These are phyloP conservation scores for Psilocybe cyanescens DNA, from an alignment of 768 basidiomycete species.

Conservation along the genomic window DNA sequence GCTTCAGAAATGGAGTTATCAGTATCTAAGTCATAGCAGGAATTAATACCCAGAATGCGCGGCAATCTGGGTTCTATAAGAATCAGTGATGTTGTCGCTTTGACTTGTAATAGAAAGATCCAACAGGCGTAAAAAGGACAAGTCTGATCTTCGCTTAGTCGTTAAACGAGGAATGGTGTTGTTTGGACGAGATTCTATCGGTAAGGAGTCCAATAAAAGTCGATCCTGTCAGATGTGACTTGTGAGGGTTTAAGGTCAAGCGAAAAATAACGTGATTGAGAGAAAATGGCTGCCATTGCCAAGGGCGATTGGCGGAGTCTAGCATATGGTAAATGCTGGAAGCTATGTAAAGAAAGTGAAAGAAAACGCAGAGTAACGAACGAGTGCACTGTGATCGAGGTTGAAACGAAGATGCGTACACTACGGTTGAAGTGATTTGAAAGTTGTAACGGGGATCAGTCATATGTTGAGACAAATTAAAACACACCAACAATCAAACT, in stretches of 20 bases:
- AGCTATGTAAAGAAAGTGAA: neutral
- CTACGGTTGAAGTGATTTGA: no score
- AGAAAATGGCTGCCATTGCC: constrained; percentile 11
- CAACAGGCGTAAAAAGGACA: constrained; percentile 2
- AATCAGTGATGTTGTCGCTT: neutral
- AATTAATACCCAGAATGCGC: neutral
- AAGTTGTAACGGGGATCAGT: neutral
- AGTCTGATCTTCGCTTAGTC: neutral
- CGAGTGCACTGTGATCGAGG: neutral
- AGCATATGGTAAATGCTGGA: neutral
- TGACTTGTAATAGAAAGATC: neutral
- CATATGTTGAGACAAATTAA: neutral
- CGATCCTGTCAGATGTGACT: constrained; percentile 7
- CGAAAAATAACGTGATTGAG: constrained; percentile 13
- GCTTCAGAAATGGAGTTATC: constrained; percentile 5
- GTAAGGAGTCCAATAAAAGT: constrained; percentile 1
- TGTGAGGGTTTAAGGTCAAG: constrained; percentile 6
- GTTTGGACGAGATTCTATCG: constrained; percentile 6
- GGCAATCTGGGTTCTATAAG: neutral
- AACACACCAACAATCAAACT: neutral
- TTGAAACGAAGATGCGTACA: neutral
- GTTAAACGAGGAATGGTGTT: constrained; percentile 5
- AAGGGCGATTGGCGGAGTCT: neutral
- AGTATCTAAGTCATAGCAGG: neutral
- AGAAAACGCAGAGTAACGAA: neutral